Evolutionary conservation across 2,329 filamentous ascomycete genomes (phyloP), one percentile per base, ranked within the genome.

Genomic region (Zopfia rhizophila): DNA sequence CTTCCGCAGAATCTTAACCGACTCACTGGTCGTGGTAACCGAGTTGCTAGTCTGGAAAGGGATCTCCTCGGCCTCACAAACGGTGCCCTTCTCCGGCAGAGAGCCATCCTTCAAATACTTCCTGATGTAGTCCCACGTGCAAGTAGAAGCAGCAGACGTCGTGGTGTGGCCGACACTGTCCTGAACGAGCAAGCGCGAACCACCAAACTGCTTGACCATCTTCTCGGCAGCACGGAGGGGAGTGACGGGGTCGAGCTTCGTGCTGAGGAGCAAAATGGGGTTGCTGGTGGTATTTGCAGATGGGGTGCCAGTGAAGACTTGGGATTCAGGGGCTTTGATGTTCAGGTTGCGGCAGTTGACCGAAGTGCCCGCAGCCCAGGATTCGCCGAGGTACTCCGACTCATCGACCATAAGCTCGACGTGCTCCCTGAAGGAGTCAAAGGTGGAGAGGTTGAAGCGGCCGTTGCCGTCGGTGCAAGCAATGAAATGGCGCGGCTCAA

Each of bases 241-340:
- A 7, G 53, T 51, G 3, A 52, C 47, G 5, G 56, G 56, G 25
- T 57, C 56, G 13, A 55, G 7, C 0, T 7, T 45, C 8, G 28
- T 53, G 19, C 42, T 41, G n/a, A 49, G 10, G 25, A 57, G 57
- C 2, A 60, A 36, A 11, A 60, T 48, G 2, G 53, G 53, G 10
- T 35, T 46, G 25, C 35, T 43, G 8, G 48, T 54, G 8, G 38
- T 46, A 5, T 33, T 30, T 10, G 49, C 36, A 8, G 38, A 30
- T 5, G 49, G 47, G 4, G 32, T 30, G n/a, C 44, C 53, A 2
- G 30, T 28, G 14, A 53, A 57, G 24, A 49, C 17, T 25, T 56
- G 51, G 8, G 32, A 40, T 7, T 48, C 28, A 4, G 51, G 51
- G 2, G 45, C 28, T 2, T 17, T 33, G 39, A 59, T 47, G 21